Base-by-base conservation (phyloP, 805 yeast genomes). In the Candida manassasensis region DNA sequence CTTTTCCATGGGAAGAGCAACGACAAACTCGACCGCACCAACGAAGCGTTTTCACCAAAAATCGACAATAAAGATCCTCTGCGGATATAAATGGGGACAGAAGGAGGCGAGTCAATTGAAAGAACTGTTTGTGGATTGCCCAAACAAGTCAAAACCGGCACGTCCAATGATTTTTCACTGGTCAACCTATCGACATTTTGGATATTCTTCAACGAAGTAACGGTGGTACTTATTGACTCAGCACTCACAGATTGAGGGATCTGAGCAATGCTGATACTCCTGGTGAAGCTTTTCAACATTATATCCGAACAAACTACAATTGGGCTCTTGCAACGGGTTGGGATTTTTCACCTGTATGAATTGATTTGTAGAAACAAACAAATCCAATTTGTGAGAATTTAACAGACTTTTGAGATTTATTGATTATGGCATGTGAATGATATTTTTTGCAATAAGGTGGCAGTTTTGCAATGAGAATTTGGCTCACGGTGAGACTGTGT, bases 41-140 rank as follows among this genome's bases (percentile, higher is more conserved):
- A 36, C 6, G 49, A 43, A 7, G 45, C 50, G 26, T 36, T 43
- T 11, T 34, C 38, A 0, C 69, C 68, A 40, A 66, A 73, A 2
- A 79, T 52, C 3, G 79, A 61, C 33, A 79, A 53, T 19, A 80
- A 49, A 0, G 81, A 63, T 3, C 77, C 73, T 26, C 66, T 60
- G 27, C 69, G 62, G 9, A 77, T 54, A 41, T 63, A 60, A 2
- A 77, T 53, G 0, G 84, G 83, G 1, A 75, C 57, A 0, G 84
- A 77, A 1, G 85, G 78, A 1, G 81, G 79, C n/a, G 74, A 49
- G 1, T 66, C 57, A n/a, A 77, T 51, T 4, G 73, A 61, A 15
- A 77, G 53, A 0, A 76, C 61, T 0, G 77, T 59, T 15, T 33
- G 41, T 5, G 42, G 38, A 10, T 28, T 37, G 4, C 40, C 38